A percentile compares a stretch with the other conserved stretches of the same genome.
Conservation (phyloP, 495 filamentous ascomycete species). For the Podospora sp. region DNA sequence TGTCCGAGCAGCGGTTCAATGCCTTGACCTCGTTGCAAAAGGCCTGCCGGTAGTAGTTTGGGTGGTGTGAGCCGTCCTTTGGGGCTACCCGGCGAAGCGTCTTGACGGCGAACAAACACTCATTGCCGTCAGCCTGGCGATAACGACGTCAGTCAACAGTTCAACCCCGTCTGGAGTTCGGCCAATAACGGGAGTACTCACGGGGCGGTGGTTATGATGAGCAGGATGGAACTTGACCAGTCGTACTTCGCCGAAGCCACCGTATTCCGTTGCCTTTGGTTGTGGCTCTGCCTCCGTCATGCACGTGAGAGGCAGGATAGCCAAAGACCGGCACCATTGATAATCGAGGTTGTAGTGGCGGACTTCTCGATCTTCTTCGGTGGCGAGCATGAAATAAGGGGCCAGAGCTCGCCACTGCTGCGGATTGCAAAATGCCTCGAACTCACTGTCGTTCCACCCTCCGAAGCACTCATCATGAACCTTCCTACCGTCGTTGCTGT, state of each 20-base stretch:
- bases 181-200: too few relatives aligned
- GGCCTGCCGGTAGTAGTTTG: neutral
- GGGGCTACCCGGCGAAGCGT: neutral
- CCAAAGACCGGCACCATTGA: too few relatives aligned
- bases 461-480: neutral
- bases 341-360: constrained; percentile 5
- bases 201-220: too few relatives aligned
- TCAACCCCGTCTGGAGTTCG: too few relatives aligned
- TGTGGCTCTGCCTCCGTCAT: neutral
- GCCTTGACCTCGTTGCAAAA: constrained; percentile 6
- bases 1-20: constrained; percentile 7
- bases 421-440: neutral
- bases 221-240: too few relatives aligned
- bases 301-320: constrained; percentile 8
- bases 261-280: constrained; percentile 7
- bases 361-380: neutral
- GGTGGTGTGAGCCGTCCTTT: neutral
- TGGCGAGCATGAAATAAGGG: constrained; percentile 3
- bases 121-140: too few relatives aligned
- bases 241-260: too few relatives aligned
- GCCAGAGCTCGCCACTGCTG: constrained; percentile 12
- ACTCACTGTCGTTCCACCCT: neutral
- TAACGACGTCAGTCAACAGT: too few relatives aligned
- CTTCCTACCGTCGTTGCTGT: neutral
- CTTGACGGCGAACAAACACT: neutral